Evolutionary conservation across 2,329 filamentous ascomycete species (phyloP).

Genomic region (Coleophoma cylindrospora): DNA sequence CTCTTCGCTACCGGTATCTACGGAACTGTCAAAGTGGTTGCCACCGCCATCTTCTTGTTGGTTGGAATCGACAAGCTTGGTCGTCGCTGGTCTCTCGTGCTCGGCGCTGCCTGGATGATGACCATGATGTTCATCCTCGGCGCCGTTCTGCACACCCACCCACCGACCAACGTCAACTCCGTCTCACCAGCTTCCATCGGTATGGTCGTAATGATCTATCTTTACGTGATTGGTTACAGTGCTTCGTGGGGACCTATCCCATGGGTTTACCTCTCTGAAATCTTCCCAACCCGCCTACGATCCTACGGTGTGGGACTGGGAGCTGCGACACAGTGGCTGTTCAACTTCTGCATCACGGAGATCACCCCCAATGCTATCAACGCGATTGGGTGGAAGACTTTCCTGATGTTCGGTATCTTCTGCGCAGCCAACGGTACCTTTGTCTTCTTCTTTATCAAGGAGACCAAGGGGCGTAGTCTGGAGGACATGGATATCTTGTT

Average conservation of each 20-base stretch:
- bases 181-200: conserved; percentile 38
- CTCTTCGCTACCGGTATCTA: conserved; percentile 71
- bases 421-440: conserved; percentile 35
- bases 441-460: conserved; percentile 54
- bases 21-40: conserved; percentile 62
- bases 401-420: conserved; percentile 40
- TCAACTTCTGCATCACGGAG: conserved; percentile 63
- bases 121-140: conserved; percentile 47
- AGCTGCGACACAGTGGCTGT: conserved; percentile 66
- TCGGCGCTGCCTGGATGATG: conserved; percentile 43
- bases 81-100: conserved; percentile 41
- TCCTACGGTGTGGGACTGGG: conserved; percentile 57
- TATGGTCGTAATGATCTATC: conserved; percentile 20
- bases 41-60: conserved; percentile 51
- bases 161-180: conserved; percentile 16
- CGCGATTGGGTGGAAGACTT: conserved; percentile 39
- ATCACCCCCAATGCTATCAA: conserved; percentile 43
- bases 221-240: conserved; percentile 35
- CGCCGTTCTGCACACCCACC: conserved; percentile 39
- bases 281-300: conserved; percentile 43
- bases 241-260: conserved; percentile 47
- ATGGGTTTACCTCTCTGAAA: conserved; percentile 46
- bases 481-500: conserved; percentile 44
- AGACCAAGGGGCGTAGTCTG: conserved; percentile 64
- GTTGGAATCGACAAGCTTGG: conserved; percentile 40